Base-by-base conservation (phyloP, 1,284 basidiomycete genomes). In the Boletus holoroseus region DNA sequence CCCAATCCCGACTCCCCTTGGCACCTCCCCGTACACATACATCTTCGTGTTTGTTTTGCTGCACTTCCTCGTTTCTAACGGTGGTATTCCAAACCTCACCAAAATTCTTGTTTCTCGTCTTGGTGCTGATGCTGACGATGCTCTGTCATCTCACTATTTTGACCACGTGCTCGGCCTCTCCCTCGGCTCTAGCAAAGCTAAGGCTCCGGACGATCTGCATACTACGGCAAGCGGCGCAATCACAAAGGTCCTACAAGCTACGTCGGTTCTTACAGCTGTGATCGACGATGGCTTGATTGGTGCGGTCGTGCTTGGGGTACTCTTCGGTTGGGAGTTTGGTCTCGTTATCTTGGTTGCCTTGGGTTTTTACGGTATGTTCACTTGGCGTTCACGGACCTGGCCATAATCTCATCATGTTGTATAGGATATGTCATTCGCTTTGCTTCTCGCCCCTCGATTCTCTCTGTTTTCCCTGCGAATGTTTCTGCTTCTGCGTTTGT, bases 221-320 rank as follows among this genome's bases (percentile, higher is more conserved):
- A 92, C 76, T 62, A 88, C 76, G 55, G 89, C 78, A 62, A 95
- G 84, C 70, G 94, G 78, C 35, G 97, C 79, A 72, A 91, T 82
- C 63, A 79, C 81, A 56, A 97, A 82, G 80, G 97, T 84, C 72
- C 91, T 85, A 76, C 92, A 82, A 74, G 94, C 83, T 71, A 91
- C 79, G 74, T 94, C 53, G 76, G 67, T 94, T 82, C 67, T 90
- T 78, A 60, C 88, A 75, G 41, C 93, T 1, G 89, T 85, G 28
- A 81, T 93, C 58, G 73, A 90, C 50, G 92, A 94, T 69, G 83
- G 88, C 51, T 60, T 75, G 36, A 69, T 89, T 43, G 87, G 88
- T 11, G 75, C 88, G 34, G 73, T 82, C 15, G 73, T 85, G 20
- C 85, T 89, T 62, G 75, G 74, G 49, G 57, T 83, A 51, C 70